Conservation (phyloP, 345 rosid species). For the Excoecaria agallocha region DNA sequence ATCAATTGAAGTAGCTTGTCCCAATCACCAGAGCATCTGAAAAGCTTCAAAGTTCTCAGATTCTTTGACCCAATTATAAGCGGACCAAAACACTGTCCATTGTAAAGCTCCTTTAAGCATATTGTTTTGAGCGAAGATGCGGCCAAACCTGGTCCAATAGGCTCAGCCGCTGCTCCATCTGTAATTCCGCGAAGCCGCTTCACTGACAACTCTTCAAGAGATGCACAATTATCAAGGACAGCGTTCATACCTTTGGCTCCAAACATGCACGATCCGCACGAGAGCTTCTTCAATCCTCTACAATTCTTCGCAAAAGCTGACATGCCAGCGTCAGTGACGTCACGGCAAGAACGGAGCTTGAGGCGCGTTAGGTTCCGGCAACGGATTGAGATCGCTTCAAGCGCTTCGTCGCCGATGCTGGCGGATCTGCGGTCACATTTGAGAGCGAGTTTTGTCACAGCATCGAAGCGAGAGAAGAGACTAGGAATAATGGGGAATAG, state of each 20-base stretch:
- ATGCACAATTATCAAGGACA: constrained; percentile 63
- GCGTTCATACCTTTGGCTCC: constrained; percentile 89
- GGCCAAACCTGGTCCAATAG: constrained; percentile 61
- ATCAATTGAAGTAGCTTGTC: constrained; percentile 52
- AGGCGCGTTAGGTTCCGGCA: constrained; percentile 72
- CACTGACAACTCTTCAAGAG: constrained; percentile 67
- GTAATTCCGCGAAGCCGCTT: constrained; percentile 75
- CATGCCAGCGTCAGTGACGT: constrained; percentile 73
- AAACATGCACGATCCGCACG: constrained; percentile 77
- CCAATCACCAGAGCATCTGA: constrained; percentile 86
- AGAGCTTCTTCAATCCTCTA: constrained; percentile 65
- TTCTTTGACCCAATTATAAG: constrained; percentile 58
- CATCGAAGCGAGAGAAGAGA: constrained; percentile 74
- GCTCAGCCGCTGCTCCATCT: constrained; percentile 52
- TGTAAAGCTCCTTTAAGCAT: constrained; percentile 71
- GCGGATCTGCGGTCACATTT: constrained; percentile 76
- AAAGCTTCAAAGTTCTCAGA: constrained; percentile 63
- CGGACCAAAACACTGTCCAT: constrained; percentile 77
- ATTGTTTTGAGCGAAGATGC: constrained; percentile 56
- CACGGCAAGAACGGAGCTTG: constrained; percentile 80
- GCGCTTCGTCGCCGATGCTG: constrained; percentile 74
- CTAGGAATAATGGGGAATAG: constrained; percentile 45
- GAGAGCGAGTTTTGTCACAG: constrained; percentile 81
- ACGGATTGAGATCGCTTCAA: constrained; percentile 55
- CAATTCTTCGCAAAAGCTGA: constrained; percentile 63